A percentile compares a stretch with the other conserved stretches of the same genome.
Evolutionary conservation across 768 basidiomycete species (phyloP).

Genomic region (Brasilioporus rufonigricans): DNA sequence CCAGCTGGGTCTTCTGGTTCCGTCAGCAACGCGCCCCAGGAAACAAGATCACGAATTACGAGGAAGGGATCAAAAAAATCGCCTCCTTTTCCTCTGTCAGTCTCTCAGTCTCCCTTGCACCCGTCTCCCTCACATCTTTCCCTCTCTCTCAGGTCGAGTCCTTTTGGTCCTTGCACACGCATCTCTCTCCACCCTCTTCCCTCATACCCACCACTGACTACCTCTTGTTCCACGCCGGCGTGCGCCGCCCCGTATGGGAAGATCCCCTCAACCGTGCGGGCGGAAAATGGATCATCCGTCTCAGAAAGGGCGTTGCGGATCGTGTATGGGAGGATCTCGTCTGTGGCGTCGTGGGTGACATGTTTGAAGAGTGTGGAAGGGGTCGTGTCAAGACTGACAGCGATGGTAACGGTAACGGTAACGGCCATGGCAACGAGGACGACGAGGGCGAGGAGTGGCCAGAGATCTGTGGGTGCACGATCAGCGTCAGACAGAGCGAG

Average conservation of each 20-base stretch:
- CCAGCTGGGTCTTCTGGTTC: constrained; percentile 91
- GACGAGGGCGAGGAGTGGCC: constrained; percentile 52
- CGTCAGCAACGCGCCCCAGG: constrained; percentile 87
- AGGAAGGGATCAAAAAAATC: constrained; percentile 93
- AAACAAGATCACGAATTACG: constrained; percentile 87
- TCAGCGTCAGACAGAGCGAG: constrained; percentile 90
- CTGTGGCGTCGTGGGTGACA: constrained; percentile 84
- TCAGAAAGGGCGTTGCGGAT: constrained; percentile 88
- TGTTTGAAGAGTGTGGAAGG: constrained; percentile 67
- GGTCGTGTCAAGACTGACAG: constrained; percentile 27
- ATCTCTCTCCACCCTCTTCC: constrained; percentile 80
- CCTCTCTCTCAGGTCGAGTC: constrained; percentile 72
- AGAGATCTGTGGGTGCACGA: constrained; percentile 92
- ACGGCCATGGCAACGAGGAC: constrained; percentile 29
- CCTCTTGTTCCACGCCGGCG: constrained; percentile 82
- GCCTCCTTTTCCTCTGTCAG: constrained; percentile 84
- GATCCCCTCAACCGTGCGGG: constrained; percentile 85
- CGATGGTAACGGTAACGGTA: constrained; percentile 37
- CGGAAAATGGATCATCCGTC: constrained; percentile 94
- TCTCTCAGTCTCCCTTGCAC: constrained; percentile 10
- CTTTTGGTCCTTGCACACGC: constrained; percentile 93
- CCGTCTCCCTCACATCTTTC: constrained; percentile 13
- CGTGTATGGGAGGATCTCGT: constrained; percentile 90
- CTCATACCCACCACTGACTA: constrained; percentile 92
- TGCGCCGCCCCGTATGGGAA: constrained; percentile 94